Evolutionary conservation across 2,329 filamentous ascomycete species (phyloP).

Genomic region (Beauveria sp.): DNA sequence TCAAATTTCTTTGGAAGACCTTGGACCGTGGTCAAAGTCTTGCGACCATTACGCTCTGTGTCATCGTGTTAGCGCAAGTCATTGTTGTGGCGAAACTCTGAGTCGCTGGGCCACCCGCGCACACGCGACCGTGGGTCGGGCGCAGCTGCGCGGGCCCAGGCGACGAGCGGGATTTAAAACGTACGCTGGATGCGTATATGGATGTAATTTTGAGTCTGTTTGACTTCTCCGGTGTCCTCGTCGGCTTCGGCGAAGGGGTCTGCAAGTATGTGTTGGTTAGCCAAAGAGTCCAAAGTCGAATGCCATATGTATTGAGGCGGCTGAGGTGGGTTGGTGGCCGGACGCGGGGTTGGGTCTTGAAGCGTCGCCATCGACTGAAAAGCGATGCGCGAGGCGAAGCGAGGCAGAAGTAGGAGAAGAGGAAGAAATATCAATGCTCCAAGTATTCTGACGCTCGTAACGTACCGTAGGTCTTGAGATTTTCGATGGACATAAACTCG

Average conservation of each 20-base stretch:
- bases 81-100: not conserved
- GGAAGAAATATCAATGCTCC: not conserved
- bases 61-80: constrained; percentile 30
- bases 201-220: constrained; percentile 95
- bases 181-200: constrained; percentile 99
- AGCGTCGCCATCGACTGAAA: not conserved
- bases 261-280: constrained; percentile 33
- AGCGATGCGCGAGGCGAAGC: not conserved
- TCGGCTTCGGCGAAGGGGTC: constrained; percentile 99
- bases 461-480: constrained; percentile 92
- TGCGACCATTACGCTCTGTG: constrained; percentile 99
- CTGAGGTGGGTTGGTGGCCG: not conserved
- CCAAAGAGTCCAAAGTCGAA: constrained; percentile 8
- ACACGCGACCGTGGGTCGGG: constrained; percentile 4
- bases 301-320: not conserved
- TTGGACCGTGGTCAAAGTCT: constrained; percentile 99
- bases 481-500: constrained; percentile 99
- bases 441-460: constrained; percentile 17
- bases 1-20: constrained; percentile 98
- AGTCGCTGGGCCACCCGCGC: not conserved
- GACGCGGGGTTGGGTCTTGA: constrained; percentile 3
- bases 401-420: not conserved
- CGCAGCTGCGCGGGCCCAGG: not conserved
- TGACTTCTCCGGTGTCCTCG: constrained; percentile 94
- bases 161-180: constrained; percentile 28